phyloP scores from a whole-genome alignment of 139 green algal species.

The Asterochloris sp. region DNA sequence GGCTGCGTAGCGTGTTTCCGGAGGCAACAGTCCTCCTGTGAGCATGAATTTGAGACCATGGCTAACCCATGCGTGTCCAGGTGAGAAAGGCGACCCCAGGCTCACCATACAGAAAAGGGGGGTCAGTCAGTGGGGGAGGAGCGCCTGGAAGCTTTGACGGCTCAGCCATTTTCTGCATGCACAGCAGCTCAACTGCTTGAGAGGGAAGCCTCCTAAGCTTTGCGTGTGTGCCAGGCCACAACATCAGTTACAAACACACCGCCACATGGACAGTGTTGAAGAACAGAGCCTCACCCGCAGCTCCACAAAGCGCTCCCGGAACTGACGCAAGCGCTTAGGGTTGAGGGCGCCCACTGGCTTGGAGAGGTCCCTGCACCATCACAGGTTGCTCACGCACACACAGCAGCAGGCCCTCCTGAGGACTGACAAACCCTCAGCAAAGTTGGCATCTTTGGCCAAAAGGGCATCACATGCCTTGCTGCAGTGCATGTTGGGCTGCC shows the following conservation, averaged over 20 bases:
- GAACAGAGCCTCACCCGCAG: slow-evolving; percentile 20
- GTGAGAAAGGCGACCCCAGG: too few species aligned
- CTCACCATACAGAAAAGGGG: slow-evolving; percentile 85
- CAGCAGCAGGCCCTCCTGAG: too few species aligned
- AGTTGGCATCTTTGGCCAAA: too few species aligned
- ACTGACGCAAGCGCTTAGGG: slow-evolving; percentile 49
- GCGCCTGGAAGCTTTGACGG: slow-evolving; percentile 1
- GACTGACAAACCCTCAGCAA: too few species aligned
- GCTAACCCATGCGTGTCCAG: too few species aligned
- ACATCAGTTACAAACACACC: not conserved
- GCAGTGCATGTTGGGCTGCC: too few species aligned
- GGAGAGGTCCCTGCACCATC: slow-evolving; percentile 53
- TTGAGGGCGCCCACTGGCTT: slow-evolving; percentile 89
- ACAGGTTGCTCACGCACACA: not conserved
- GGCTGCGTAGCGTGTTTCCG: not conserved
- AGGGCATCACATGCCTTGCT: not conserved
- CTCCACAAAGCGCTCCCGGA: slow-evolving; percentile 31
- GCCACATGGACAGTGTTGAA: slow-evolving; percentile 10
- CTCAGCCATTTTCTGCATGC: slow-evolving; percentile 1
- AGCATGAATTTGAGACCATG: too few species aligned
- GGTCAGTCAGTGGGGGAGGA: slow-evolving; percentile 32
- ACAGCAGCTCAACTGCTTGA: not conserved
- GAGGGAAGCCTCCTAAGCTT: not conserved
- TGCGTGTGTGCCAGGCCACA: not conserved
- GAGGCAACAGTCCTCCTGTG: too few species aligned